Conservation (phyloP, 495 filamentous ascomycete species). For the Trichoderma orchidacearum region DNA sequence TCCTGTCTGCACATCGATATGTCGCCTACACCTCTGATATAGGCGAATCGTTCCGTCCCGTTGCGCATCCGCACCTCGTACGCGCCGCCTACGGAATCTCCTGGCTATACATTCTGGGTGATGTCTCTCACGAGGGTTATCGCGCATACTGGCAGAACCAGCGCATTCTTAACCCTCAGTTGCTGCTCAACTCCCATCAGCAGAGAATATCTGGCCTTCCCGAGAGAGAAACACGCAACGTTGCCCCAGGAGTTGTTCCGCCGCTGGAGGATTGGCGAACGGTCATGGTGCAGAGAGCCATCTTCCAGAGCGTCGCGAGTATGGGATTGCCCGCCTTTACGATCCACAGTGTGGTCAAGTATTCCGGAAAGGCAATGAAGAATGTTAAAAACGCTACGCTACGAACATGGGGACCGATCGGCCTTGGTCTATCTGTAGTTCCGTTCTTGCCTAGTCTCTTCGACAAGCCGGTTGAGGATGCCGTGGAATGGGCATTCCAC, state of each 20-base stretch:
- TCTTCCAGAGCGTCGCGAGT: conserved; percentile 81
- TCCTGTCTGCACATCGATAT: conserved; percentile 85
- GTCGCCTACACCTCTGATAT: conserved; percentile 97
- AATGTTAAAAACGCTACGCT: conserved; percentile 57
- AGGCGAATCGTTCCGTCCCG: conserved; percentile 88
- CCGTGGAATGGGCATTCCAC: conserved; percentile 81
- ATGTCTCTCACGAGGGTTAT: conserved; percentile 89
- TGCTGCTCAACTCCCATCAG: conserved; percentile 25
- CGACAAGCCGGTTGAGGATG: conserved; percentile 84
- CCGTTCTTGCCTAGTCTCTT: conserved; percentile 83
- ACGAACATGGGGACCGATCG: conserved; percentile 80
- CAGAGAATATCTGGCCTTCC: conserved; percentile 21
- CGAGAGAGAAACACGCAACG: conserved; percentile 6
- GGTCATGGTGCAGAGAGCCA: conserved; percentile 77
- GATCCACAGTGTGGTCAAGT: conserved; percentile 82
- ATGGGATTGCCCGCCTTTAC: conserved; percentile 96
- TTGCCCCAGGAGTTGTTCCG: conserved; percentile 40
- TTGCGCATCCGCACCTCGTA: conserved; percentile 75
- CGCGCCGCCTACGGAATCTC: conserved; percentile 77
- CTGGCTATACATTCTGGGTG: conserved; percentile 84
- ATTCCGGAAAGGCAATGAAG: conserved; percentile 73
- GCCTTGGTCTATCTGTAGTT: conserved; percentile 76
- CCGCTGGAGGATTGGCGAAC: conserved; percentile 81
- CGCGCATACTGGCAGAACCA: conserved; percentile 84
- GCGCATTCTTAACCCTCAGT: conserved; percentile 34